Percentiles rank a stretch among this genome's conserved stretches.
Evolutionary conservation across 169 alveolate species (phyloP).

Genomic region (Plasmodium vinckei): DNA sequence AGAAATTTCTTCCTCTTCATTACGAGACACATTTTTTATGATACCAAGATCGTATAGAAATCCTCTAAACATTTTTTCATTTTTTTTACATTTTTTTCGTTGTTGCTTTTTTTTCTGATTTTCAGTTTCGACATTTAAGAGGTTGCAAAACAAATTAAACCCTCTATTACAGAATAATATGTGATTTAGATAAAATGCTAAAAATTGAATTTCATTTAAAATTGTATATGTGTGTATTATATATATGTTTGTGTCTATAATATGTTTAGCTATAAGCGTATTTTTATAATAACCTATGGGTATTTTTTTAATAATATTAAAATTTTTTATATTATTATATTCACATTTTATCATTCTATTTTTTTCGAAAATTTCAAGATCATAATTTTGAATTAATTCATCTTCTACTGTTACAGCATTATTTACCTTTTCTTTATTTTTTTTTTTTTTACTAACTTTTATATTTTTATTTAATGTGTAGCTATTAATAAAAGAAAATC

Average conservation of each 20-base stretch:
- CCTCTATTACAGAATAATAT: constrained; percentile 56
- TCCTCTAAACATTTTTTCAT: constrained; percentile 30
- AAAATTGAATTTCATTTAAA: constrained; percentile 20
- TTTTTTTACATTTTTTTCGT: constrained; percentile 9
- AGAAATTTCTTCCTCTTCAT: too few species aligned
- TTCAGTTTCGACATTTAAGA: constrained; percentile 18
- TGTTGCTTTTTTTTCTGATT: constrained; percentile 17
- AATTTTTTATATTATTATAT: constrained; percentile 32
- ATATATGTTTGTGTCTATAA: constrained; percentile 51
- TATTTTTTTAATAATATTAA: constrained; percentile 31
- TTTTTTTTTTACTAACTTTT: constrained; percentile 15
- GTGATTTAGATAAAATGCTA: constrained; percentile 44
- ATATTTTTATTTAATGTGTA: constrained; percentile 5
- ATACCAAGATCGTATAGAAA: constrained; percentile 31
- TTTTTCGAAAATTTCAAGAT: neutral
- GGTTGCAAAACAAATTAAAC: constrained; percentile 40
- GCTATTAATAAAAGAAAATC: constrained; percentile 39
- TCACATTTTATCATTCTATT: constrained; percentile 7
- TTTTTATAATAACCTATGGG: constrained; percentile 27
- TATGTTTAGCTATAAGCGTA: constrained; percentile 41
- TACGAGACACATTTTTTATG: too few species aligned
- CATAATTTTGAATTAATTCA: constrained; percentile 11
- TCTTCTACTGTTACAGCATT: constrained; percentile 3
- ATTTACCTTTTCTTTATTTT: constrained; percentile 20
- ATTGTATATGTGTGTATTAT: constrained; percentile 43